phyloP scores from a whole-genome alignment of 1,284 basidiomycete genomes.

The Chondrostereum purpureum region DNA sequence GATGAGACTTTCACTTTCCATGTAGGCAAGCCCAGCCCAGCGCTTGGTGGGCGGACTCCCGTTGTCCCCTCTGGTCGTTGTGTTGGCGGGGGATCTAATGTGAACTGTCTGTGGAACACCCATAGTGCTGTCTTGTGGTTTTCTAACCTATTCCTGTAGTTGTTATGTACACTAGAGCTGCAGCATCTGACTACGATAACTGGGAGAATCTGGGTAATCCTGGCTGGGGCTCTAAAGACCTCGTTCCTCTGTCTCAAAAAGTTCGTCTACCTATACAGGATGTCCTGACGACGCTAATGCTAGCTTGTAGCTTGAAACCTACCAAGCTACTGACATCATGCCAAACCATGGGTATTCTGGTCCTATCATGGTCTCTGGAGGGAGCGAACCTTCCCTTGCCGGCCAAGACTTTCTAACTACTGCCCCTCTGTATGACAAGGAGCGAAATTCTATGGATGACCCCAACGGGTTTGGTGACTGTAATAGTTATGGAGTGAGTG shows the following conservation, averaged over 20 bases:
- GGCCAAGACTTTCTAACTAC: conserved; percentile 41
- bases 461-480: conserved; percentile 33
- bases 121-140: neutral
- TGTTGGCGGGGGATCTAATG: conserved; percentile 52
- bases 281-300: neutral
- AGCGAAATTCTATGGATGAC: conserved; percentile 33
- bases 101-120: conserved; percentile 44
- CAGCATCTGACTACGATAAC: conserved; percentile 40
- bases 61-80: conserved; percentile 39
- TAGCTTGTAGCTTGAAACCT: conserved; percentile 41
- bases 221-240: conserved; percentile 37
- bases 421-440: conserved; percentile 38
- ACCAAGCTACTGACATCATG: conserved; percentile 23
- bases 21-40: conserved; percentile 31
- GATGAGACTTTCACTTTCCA: conserved; percentile 37
- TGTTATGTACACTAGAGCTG: conserved; percentile 43
- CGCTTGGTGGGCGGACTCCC: conserved; percentile 36
- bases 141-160: conserved; percentile 25
- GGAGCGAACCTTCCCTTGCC: conserved; percentile 28
- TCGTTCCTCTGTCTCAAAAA: conserved; percentile 40
- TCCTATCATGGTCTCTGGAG: conserved; percentile 44
- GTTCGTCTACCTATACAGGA: conserved; percentile 16
- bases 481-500: conserved; percentile 40
- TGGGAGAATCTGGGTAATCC: conserved; percentile 35
- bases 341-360: conserved; percentile 46